These are phyloP conservation scores for Fusarium sp. DNA, from an alignment of 2,329 filamentous ascomycete genomes.

Conservation along the genomic window DNA sequence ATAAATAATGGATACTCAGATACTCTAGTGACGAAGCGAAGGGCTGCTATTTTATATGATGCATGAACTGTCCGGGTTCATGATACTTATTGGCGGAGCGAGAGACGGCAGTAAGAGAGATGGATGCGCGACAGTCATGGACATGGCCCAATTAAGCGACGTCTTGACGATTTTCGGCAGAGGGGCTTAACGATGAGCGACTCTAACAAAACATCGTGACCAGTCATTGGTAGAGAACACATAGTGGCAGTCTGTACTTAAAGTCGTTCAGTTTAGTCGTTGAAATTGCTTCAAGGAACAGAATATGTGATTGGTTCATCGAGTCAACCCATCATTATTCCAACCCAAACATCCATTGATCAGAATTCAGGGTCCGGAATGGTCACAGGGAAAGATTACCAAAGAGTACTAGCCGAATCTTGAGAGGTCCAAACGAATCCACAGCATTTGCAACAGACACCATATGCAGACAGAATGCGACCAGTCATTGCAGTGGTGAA, in stretches of 20 bases:
- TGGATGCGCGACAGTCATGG: constrained; percentile 1
- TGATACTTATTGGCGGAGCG: constrained; percentile 4
- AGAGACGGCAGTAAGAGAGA: constrained; percentile 1
- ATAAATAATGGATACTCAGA: constrained; percentile 10
- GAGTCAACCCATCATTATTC: constrained; percentile 1
- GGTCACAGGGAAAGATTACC: neutral
- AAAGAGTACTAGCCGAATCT: neutral
- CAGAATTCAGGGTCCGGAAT: neutral
- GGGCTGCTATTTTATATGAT: constrained; percentile 12
- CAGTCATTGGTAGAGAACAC: constrained; percentile 4
- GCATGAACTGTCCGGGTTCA: constrained; percentile 7
- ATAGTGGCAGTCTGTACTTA: neutral
- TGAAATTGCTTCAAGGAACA: neutral
- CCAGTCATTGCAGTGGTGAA: constrained; percentile 30
- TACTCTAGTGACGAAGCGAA: neutral
- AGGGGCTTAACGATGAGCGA: constrained; percentile 6
- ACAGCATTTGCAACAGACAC: neutral
- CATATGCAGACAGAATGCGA: constrained; percentile 6
- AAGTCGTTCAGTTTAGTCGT: constrained; percentile 4
- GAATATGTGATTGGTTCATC: constrained; percentile 22
- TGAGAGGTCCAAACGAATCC: neutral
- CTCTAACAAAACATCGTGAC: constrained; percentile 13
- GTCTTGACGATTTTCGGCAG: constrained; percentile 21
- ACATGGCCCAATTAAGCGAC: neutral
- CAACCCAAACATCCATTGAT: neutral